Percentiles rank a stretch among this genome's conserved stretches.
Evolutionary conservation across 768 basidiomycete species (phyloP).

Genomic region (Termitomyces sp.): DNA sequence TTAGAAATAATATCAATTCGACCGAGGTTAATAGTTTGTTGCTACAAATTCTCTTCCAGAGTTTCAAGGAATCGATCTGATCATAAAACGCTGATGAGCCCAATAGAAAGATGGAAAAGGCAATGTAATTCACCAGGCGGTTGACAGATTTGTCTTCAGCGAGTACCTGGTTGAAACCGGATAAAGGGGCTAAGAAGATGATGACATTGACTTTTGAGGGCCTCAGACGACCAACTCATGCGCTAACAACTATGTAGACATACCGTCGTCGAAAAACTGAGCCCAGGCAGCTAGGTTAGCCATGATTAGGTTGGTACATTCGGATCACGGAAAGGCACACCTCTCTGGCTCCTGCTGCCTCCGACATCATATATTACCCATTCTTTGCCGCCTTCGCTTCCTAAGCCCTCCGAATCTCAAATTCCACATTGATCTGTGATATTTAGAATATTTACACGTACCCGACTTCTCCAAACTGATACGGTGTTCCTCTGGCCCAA

Average conservation of each 20-base stretch:
- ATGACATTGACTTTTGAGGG: slow-evolving; percentile 46
- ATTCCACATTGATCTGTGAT: background rate
- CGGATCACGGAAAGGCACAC: slow-evolving; percentile 22
- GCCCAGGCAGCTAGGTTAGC: slow-evolving; percentile 51
- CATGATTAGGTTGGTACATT: background rate
- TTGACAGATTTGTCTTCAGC: slow-evolving; percentile 55
- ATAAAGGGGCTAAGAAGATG: slow-evolving; percentile 63
- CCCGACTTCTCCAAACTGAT: slow-evolving; percentile 42
- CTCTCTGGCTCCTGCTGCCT: slow-evolving; percentile 51
- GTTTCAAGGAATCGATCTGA: slow-evolving; percentile 49
- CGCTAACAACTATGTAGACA: slow-evolving; percentile 4
- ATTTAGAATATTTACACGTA: slow-evolving; percentile 7
- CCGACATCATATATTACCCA: slow-evolving; percentile 71
- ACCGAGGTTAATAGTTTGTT: slow-evolving; percentile 50
- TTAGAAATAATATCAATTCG: slow-evolving; percentile 56
- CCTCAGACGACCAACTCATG: background rate
- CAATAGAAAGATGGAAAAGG: background rate
- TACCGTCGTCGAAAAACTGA: slow-evolving; percentile 66
- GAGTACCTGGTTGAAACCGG: slow-evolving; percentile 59
- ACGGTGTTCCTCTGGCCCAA: slow-evolving; percentile 60
- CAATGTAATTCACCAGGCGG: slow-evolving; percentile 40
- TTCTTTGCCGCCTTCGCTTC: slow-evolving; percentile 29
- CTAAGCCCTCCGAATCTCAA: slow-evolving; percentile 5
- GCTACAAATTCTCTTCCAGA: slow-evolving; percentile 57
- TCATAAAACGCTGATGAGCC: background rate